A percentile compares a stretch with the other conserved stretches of the same genome.
Conservation (phyloP, 495 filamentous ascomycete species). For the Niebla homalea region DNA sequence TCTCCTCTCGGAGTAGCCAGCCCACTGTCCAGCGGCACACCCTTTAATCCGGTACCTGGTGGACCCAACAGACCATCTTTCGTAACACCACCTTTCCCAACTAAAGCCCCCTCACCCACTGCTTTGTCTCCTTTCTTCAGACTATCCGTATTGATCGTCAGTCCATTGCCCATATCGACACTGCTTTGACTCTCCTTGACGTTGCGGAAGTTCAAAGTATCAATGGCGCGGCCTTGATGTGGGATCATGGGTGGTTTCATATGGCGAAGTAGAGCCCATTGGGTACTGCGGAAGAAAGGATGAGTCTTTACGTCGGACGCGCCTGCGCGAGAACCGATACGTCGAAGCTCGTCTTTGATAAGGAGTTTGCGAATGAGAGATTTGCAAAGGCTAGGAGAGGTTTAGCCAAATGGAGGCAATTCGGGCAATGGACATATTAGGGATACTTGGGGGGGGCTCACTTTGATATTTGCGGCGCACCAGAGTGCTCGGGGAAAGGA, state of each 20-base stretch:
- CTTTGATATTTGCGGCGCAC: conserved; percentile 78
- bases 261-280: conserved; percentile 94
- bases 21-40: conserved; percentile 74
- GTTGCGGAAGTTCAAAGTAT: conserved; percentile 92
- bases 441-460: conserved; percentile 35
- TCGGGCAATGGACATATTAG: not conserved
- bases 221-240: conserved; percentile 77
- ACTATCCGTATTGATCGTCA: not conserved
- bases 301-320: conserved; percentile 95
- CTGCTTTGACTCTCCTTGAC: conserved; percentile 87
- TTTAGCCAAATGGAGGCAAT: conserved; percentile 8
- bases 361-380: conserved; percentile 90
- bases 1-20: conserved; percentile 76
- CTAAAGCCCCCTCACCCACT: not conserved
- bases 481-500: conserved; percentile 78
- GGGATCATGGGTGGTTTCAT: conserved; percentile 99
- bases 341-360: conserved; percentile 94
- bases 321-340: conserved; percentile 85
- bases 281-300: conserved; percentile 88
- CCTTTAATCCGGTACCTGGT: conserved; percentile 33
- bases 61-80: conserved; percentile 8
- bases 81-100: conserved; percentile 8
- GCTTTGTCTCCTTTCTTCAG: not conserved
- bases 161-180: conserved; percentile 59
- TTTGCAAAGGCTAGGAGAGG: conserved; percentile 65